These are phyloP conservation scores for Prunus davidiana DNA, from an alignment of 306 rosid species.

Conservation along the genomic window DNA sequence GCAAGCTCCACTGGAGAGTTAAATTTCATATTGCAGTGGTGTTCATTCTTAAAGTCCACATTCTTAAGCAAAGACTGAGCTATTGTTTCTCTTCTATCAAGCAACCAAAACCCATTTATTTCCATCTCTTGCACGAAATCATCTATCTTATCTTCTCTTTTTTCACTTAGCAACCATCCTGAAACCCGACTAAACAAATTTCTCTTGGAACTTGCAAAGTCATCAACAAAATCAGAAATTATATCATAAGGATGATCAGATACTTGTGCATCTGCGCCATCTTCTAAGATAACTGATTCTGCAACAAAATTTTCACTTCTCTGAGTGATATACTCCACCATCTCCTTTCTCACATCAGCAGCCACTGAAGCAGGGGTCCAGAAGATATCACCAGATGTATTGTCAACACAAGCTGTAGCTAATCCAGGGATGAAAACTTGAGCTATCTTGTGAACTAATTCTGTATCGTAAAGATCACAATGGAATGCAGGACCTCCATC, in stretches of 20 bases:
- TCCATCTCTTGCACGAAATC: slow-evolving; percentile 84
- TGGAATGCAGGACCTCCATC: slow-evolving; percentile 37
- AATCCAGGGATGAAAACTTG: slow-evolving; percentile 72
- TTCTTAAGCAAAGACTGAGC: slow-evolving; percentile 52
- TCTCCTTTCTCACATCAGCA: slow-evolving; percentile 66
- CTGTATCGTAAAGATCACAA: slow-evolving; percentile 67
- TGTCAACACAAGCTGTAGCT: slow-evolving; percentile 75
- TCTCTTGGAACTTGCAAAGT: slow-evolving; percentile 57
- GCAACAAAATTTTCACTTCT: slow-evolving; percentile 77
- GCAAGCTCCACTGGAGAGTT: slow-evolving; percentile 46
- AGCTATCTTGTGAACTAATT: slow-evolving; percentile 67
- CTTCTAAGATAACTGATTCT: slow-evolving; percentile 59
- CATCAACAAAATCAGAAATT: slow-evolving; percentile 70
- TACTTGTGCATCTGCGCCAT: slow-evolving; percentile 43
- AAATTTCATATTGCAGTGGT: slow-evolving; percentile 54
- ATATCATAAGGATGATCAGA: slow-evolving; percentile 70
- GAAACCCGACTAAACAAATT: slow-evolving; percentile 73
- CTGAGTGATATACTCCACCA: slow-evolving; percentile 57
- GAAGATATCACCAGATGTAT: slow-evolving; percentile 68
- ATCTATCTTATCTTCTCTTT: slow-evolving; percentile 82
- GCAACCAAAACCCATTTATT: slow-evolving; percentile 65
- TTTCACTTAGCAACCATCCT: slow-evolving; percentile 72
- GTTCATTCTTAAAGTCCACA: slow-evolving; percentile 62
- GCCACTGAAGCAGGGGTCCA: slow-evolving; percentile 67
- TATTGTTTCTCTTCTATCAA: slow-evolving; percentile 54